Percentiles rank a stretch among this genome's conserved stretches.
phyloP scores from a whole-genome alignment of 2,329 filamentous ascomycete species.

The Knufia fluminis region DNA sequence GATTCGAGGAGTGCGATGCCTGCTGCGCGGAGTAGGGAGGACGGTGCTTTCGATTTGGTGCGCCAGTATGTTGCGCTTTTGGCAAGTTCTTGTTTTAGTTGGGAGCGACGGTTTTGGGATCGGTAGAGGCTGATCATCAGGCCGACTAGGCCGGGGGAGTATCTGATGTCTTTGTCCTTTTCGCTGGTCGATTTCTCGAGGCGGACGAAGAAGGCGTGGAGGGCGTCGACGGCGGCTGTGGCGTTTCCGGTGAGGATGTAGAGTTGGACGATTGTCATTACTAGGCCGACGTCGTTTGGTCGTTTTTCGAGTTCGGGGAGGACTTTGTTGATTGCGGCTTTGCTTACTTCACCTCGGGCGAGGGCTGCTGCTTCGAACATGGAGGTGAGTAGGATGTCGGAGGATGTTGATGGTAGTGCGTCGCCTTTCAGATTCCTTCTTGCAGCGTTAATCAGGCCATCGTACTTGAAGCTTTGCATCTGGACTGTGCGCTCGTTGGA shows the following conservation, averaged over 20 bases:
- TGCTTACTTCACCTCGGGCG: constrained; percentile 50
- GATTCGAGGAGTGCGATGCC: constrained; percentile 76
- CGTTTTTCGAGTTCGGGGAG: constrained; percentile 61
- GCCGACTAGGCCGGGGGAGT: constrained; percentile 75
- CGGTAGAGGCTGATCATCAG: constrained; percentile 71
- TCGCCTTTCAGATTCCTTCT: constrained; percentile 42
- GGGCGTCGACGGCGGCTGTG: constrained; percentile 61
- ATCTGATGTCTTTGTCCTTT: constrained; percentile 60
- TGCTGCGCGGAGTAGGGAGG: constrained; percentile 68
- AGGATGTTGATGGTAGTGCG: constrained; percentile 40
- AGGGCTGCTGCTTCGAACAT: constrained; percentile 67
- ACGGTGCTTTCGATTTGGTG: constrained; percentile 47
- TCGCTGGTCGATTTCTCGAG: constrained; percentile 54
- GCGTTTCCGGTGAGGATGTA: constrained; percentile 64
- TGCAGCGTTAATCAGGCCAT: constrained; percentile 36
- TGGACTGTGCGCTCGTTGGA: constrained; percentile 49
- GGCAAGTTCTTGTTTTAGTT: constrained; percentile 63
- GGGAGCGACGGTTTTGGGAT: constrained; percentile 60
- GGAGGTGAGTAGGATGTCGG: constrained; percentile 47
- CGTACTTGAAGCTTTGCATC: constrained; percentile 51
- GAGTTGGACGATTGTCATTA: constrained; percentile 71
- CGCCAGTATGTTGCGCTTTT: constrained; percentile 78
- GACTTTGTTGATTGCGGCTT: constrained; percentile 60
- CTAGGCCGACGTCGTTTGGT: constrained; percentile 69
- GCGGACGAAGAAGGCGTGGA: constrained; percentile 65